These are phyloP conservation scores for Saussurea involucrata DNA, from an alignment of 129 eudicot species.

Conservation along the genomic window DNA sequence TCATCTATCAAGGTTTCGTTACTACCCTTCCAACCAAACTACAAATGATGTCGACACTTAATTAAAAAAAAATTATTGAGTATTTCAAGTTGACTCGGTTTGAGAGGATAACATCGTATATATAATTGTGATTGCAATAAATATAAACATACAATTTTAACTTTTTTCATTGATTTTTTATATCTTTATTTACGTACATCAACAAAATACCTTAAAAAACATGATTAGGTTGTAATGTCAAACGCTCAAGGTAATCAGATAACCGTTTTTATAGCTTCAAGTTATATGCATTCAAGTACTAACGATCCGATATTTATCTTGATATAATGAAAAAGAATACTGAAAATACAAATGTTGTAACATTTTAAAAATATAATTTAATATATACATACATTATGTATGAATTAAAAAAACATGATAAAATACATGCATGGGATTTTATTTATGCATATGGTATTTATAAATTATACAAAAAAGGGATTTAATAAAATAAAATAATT, in stretches of 20 bases:
- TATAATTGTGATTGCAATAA: background rate
- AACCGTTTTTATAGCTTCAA: background rate
- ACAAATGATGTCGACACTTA: background rate
- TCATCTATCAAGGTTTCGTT: background rate
- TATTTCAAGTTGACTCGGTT: conserved; percentile 10
- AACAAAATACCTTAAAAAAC: background rate
- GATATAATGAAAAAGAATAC: too few species aligned
- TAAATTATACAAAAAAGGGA: conserved; percentile 1
- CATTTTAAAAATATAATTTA: too few species aligned
- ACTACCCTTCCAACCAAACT: background rate
- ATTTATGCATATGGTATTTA: conserved; percentile 12
- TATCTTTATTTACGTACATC: background rate
- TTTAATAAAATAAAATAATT: background rate
- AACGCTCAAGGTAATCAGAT: background rate
- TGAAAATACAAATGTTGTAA: too few species aligned
- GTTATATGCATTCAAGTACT: too few species aligned
- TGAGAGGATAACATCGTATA: conserved; percentile 7
- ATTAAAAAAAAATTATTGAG: background rate
- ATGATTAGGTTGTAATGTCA: background rate
- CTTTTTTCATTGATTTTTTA: background rate
- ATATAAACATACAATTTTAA: background rate
- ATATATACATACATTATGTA: background rate
- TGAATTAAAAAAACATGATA: background rate
- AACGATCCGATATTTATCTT: background rate
- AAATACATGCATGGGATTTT: conserved; percentile 14